Evolutionary conservation across 208 protist genomes (phyloP).

Genomic region (Borovskyia barvae): DNA sequence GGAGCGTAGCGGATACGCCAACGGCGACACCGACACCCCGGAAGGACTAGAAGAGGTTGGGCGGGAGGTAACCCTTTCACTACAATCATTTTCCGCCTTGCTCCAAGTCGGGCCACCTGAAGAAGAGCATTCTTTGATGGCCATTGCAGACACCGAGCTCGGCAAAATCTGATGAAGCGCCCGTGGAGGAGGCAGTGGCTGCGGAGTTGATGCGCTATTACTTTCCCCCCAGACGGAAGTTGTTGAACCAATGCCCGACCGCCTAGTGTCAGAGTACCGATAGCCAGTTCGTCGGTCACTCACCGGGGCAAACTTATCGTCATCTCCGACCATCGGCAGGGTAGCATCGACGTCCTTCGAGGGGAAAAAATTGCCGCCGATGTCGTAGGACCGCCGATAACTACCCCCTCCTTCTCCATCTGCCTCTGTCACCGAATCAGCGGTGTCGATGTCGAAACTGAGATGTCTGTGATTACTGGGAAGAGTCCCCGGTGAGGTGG

Average conservation of each 20-base stretch:
- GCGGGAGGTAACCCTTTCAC: too few relatives aligned
- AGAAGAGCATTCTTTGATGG: too few relatives aligned
- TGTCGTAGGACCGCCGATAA: conserved; percentile 2
- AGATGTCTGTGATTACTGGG: conserved; percentile 10
- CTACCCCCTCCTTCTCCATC: background rate
- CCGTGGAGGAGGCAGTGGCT: background rate
- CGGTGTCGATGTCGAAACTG: background rate
- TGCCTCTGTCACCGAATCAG: background rate
- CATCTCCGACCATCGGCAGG: background rate
- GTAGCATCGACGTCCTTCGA: conserved; percentile 10
- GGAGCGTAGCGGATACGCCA: background rate
- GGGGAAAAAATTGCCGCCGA: conserved; percentile 8
- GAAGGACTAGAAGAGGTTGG: too few relatives aligned
- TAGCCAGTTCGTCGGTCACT: conserved; percentile 7
- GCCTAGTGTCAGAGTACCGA: conserved; percentile 1
- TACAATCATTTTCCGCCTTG: too few relatives aligned
- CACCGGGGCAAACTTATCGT: background rate
- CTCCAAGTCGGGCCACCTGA: too few relatives aligned
- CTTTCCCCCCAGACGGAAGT: background rate
- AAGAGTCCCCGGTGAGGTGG: conserved; percentile 6
- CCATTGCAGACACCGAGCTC: too few relatives aligned
- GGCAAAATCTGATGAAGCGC: too few relatives aligned
- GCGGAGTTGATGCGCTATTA: conserved; percentile 4
- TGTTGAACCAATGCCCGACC: background rate
- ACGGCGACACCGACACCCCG: conserved; percentile 7